These are phyloP conservation scores for Hippophae rhamnoides DNA, from an alignment of 306 rosid genomes.

Conservation along the genomic window DNA sequence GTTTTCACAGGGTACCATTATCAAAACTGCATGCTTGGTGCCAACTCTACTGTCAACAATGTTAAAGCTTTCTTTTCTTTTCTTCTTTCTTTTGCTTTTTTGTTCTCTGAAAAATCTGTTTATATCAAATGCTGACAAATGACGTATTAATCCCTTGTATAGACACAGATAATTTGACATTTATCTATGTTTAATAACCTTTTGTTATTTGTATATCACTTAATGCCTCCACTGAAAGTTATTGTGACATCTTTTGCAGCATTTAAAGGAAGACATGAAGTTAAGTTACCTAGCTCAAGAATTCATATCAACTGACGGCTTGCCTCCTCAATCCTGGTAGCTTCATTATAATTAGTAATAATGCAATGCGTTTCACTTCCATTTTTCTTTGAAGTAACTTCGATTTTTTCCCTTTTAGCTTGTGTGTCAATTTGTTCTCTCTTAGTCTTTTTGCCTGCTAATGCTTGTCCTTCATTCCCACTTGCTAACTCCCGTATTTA, in stretches of 20 bases:
- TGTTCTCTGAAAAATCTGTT: too few species aligned
- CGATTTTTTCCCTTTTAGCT: neutral
- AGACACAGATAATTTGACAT: too few species aligned
- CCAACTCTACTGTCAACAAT: constrained; percentile 1
- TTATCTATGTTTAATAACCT: too few species aligned
- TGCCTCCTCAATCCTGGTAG: constrained; percentile 96
- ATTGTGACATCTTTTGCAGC: constrained; percentile 50
- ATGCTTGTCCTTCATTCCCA: too few species aligned
- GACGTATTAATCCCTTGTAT: too few species aligned
- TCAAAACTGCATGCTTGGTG: constrained; percentile 1
- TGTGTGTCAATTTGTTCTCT: too few species aligned
- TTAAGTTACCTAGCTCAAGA: constrained; percentile 92
- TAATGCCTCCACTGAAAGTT: constrained; percentile 20
- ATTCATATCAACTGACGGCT: constrained; percentile 79
- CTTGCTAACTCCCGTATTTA: too few species aligned
- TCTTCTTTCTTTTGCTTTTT: neutral
- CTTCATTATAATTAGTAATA: constrained; percentile 14
- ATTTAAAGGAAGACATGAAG: constrained; percentile 97
- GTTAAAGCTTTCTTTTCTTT: neutral
- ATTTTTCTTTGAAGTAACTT: neutral
- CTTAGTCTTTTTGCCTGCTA: too few species aligned
- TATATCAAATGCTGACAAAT: too few species aligned
- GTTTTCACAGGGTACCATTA: constrained; percentile 1
- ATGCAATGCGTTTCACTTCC: neutral
- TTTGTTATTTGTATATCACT: neutral